Evolutionary conservation across 2,329 filamentous ascomycete species (phyloP).

Genomic region (Chlorencoelia australis): DNA sequence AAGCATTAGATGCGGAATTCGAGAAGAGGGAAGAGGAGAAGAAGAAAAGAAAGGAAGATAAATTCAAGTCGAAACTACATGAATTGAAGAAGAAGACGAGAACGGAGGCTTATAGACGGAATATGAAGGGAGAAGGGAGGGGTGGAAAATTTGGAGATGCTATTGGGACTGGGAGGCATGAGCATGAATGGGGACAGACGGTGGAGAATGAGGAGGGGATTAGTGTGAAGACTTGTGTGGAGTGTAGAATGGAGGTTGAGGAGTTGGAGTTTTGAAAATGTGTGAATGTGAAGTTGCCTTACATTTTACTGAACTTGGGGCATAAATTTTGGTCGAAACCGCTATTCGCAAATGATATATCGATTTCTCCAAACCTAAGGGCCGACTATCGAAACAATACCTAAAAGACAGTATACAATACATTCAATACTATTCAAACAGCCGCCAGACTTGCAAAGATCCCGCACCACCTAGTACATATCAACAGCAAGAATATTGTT

Average conservation of each 20-base stretch:
- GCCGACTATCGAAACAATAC: too few relatives aligned
- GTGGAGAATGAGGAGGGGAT: slow-evolving; percentile 63
- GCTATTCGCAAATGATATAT: too few relatives aligned
- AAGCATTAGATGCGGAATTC: slow-evolving; percentile 82
- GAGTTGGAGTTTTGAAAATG: slow-evolving; percentile 38
- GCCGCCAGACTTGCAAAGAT: too few relatives aligned
- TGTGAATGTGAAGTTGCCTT: neutral
- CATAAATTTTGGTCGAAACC: too few relatives aligned
- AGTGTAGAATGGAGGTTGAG: slow-evolving; percentile 72
- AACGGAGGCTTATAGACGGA: slow-evolving; percentile 78
- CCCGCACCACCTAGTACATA: slow-evolving; percentile 15
- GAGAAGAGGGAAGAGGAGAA: slow-evolving; percentile 68
- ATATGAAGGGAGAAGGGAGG: slow-evolving; percentile 43
- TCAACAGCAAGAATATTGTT: slow-evolving; percentile 25
- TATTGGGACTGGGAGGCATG: slow-evolving; percentile 62
- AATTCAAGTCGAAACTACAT: slow-evolving; percentile 80
- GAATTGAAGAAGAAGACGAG: slow-evolving; percentile 90
- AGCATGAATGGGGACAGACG: slow-evolving; percentile 75
- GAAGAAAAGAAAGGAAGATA: slow-evolving; percentile 78
- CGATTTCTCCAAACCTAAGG: too few relatives aligned
- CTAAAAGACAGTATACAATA: too few relatives aligned
- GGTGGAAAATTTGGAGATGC: slow-evolving; percentile 63
- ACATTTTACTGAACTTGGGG: neutral
- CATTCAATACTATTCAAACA: too few relatives aligned
- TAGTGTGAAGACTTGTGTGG: slow-evolving; percentile 69